Base-by-base conservation (phyloP, 352 stramenopile genomes). In the Globisporangium echinulatum region DNA sequence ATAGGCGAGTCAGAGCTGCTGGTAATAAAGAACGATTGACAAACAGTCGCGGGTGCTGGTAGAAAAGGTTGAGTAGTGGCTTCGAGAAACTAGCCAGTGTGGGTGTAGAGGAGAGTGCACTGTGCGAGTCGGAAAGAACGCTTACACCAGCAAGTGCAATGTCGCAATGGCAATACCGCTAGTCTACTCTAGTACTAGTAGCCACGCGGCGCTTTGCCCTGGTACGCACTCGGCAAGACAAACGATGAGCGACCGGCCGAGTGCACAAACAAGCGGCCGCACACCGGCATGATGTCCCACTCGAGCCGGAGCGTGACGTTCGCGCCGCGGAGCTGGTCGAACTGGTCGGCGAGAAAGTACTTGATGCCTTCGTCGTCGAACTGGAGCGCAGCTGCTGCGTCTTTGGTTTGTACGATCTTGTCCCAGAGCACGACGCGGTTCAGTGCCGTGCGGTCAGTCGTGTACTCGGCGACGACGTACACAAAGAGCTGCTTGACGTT, bases 401-500 rank as follows among this genome's bases (percentile, higher is more conserved):
- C 79, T 44, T 74, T 79, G 19, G 78, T 87, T 55, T 71, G 79
- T 54, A 94, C 76, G 67, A 94, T 94, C 64, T 80, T 82, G 67
- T 94, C 85, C 85, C 85, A 94, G 36, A 94, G 62, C 46, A 94
- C 85, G n/a, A 94, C 85, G 62, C 89, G 62, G 70, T 94, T 94
- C 58, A 71, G 63, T 9, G 52, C 51, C 63, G 92, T 92, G 59
- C 68, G 80, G 58, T 67, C 53, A 61, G 67, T 92, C 68, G 72
- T 56, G 64, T 91, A 95, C 70, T 92, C 84, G 53, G 85, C 85
- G 55, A 90, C 54, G 53, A 95, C 79, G 79, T 93, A 95, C 67
- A 93, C 83, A 52, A 95, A 95, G 54, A 95, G 67, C 70, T 93
- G 83, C 79, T 93, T 95, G 39, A 91, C 84, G 68, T 95, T 95